Percentiles rank a stretch among this genome's conserved stretches.
Conservation (phyloP, 2,329 filamentous ascomycete genomes). For the Penicillium sp. region DNA sequence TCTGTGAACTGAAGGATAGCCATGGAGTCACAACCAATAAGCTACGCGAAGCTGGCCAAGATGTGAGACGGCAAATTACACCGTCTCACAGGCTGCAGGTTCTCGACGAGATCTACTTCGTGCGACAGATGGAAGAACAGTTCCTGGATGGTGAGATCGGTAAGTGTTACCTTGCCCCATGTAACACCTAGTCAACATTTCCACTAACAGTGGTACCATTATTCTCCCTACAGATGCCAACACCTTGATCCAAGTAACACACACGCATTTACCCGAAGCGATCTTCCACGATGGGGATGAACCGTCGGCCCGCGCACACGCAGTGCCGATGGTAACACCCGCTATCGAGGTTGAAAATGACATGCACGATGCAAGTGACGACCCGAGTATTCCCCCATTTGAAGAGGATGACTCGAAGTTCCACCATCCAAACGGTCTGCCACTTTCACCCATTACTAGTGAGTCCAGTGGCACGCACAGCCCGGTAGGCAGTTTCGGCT, state of each 20-base stretch:
- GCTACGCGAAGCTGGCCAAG: constrained; percentile 35
- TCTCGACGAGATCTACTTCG: constrained; percentile 37
- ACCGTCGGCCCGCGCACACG: constrained; percentile 5
- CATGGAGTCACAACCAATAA: constrained; percentile 35
- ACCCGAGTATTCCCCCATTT: neutral
- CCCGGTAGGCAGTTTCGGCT: constrained; percentile 16
- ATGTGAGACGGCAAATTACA: constrained; percentile 34
- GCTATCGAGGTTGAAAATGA: constrained; percentile 5
- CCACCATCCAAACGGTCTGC: constrained; percentile 7
- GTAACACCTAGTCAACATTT: neutral
- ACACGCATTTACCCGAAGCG: constrained; percentile 21
- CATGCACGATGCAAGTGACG: constrained; percentile 4
- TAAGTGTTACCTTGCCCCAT: constrained; percentile 11
- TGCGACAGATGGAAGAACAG: constrained; percentile 34
- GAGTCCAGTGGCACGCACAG: constrained; percentile 24
- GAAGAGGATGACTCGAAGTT: constrained; percentile 10
- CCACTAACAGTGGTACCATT: neutral
- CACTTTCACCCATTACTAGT: constrained; percentile 23
- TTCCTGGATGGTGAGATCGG: constrained; percentile 33
- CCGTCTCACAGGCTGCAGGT: constrained; percentile 31
- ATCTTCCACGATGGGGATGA: constrained; percentile 13
- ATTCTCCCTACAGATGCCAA: constrained; percentile 14
- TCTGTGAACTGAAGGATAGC: constrained; percentile 36
- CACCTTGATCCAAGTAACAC: constrained; percentile 21
- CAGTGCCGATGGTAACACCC: constrained; percentile 2